Conservation (phyloP, 2,329 filamentous ascomycete genomes). For the Cercospora sp. region DNA sequence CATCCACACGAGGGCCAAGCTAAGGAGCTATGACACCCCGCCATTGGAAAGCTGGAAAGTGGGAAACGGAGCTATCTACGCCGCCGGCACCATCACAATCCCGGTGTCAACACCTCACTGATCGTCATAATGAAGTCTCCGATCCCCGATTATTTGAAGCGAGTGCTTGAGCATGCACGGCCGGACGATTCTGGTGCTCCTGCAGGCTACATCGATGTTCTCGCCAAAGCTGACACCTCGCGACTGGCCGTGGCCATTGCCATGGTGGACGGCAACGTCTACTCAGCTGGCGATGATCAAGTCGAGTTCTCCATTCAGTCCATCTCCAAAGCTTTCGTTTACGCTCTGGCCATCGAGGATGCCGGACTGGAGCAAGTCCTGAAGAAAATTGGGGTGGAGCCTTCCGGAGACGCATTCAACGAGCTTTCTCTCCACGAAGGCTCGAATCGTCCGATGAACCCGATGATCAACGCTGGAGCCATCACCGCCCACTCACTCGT, state of each 20-base stretch:
- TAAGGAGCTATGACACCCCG: neutral
- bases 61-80: neutral
- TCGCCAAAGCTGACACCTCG: slow-evolving; percentile 45
- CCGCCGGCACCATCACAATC: neutral
- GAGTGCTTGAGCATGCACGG: slow-evolving; percentile 28
- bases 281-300: slow-evolving; percentile 44
- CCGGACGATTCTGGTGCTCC: slow-evolving; percentile 36
- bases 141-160: slow-evolving; percentile 30
- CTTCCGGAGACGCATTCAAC: slow-evolving; percentile 46
- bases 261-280: slow-evolving; percentile 46
- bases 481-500: slow-evolving; percentile 32
- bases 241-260: slow-evolving; percentile 44
- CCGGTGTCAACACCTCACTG: neutral
- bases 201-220: slow-evolving; percentile 44
- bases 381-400: slow-evolving; percentile 46
- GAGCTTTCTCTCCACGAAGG: slow-evolving; percentile 28
- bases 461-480: slow-evolving; percentile 30
- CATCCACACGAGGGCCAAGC: neutral
- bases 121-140: slow-evolving; percentile 29
- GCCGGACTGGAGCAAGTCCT: slow-evolving; percentile 41
- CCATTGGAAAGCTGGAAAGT: neutral
- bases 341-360: slow-evolving; percentile 46
- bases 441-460: slow-evolving; percentile 31
- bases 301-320: slow-evolving; percentile 48
- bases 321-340: slow-evolving; percentile 47